Conservation (phyloP, 2,329 filamentous ascomycete genomes). For the Fusarium neocosmosporiellum region DNA sequence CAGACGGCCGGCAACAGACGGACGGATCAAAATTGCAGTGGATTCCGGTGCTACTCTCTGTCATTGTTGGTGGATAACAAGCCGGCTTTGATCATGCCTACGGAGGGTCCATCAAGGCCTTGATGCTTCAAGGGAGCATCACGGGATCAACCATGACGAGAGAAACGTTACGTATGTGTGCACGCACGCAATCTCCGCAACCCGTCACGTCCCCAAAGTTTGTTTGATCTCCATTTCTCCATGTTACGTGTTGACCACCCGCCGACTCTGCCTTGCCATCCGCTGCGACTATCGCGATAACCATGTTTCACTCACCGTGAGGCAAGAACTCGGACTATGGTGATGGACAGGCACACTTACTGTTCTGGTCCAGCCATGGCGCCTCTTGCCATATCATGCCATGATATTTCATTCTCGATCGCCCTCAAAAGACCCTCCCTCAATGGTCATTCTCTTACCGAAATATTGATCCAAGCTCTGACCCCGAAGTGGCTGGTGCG, state of each 20-base stretch:
- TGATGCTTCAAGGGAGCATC: neutral
- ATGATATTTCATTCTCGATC: neutral
- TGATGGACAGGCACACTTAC: conserved; percentile 9
- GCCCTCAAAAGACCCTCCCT: neutral
- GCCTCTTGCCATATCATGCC: conserved; percentile 1
- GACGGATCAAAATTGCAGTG: conserved; percentile 25
- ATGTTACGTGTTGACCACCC: neutral
- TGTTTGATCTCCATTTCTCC: conserved; percentile 14
- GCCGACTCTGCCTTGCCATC: conserved; percentile 2
- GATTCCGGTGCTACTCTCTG: conserved; percentile 19
- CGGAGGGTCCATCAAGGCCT: neutral
- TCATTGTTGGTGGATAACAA: conserved; percentile 22
- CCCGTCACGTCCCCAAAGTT: conserved; percentile 16
- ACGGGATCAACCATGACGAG: neutral
- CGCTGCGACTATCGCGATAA: neutral
- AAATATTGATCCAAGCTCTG: conserved; percentile 6
- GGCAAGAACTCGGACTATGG: conserved; percentile 7
- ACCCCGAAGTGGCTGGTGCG: neutral
- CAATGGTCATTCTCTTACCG: neutral
- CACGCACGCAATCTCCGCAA: conserved; percentile 28
- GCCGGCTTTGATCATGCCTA: conserved; percentile 4
- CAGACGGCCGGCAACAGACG: conserved; percentile 13
- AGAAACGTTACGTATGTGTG: conserved; percentile 22
- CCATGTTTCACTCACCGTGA: conserved; percentile 2
- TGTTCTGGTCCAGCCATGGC: neutral